A percentile compares a stretch with the other conserved stretches of the same genome.
phyloP scores from a whole-genome alignment of 2,329 filamentous ascomycete genomes.

The Trichoderma guizhouense region DNA sequence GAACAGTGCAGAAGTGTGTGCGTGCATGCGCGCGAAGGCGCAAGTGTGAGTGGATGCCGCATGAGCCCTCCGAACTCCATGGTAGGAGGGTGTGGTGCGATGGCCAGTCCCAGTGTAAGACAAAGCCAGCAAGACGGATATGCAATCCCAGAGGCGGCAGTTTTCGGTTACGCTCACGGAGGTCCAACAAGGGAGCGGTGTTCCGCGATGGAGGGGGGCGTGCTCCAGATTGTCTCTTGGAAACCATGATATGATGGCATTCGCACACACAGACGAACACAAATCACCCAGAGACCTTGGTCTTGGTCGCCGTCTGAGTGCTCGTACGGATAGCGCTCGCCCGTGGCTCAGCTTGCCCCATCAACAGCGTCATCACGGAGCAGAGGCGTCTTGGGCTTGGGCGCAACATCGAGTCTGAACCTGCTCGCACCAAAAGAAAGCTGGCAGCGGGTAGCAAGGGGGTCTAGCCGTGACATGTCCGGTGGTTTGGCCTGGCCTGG shows the following conservation, averaged over 20 bases:
- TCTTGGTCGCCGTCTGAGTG: background rate
- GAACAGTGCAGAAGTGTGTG: slow-evolving; percentile 9
- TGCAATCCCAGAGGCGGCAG: slow-evolving; percentile 9
- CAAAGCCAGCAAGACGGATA: slow-evolving; percentile 6
- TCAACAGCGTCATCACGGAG: slow-evolving; percentile 1
- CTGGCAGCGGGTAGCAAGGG: slow-evolving; percentile 15
- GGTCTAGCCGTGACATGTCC: slow-evolving; percentile 10
- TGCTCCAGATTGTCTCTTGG: background rate
- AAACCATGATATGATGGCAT: background rate
- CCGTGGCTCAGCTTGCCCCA: slow-evolving; percentile 4
- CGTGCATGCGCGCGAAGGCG: slow-evolving; percentile 10
- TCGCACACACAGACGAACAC: background rate
- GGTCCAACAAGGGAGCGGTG: slow-evolving; percentile 1
- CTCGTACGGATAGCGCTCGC: background rate
- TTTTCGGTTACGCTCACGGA: slow-evolving; percentile 4
- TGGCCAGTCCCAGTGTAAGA: slow-evolving; percentile 5
- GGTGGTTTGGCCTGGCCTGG: slow-evolving; percentile 2
- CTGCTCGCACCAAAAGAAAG: background rate
- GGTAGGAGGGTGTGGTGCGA: slow-evolving; percentile 12
- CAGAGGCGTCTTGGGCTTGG: background rate
- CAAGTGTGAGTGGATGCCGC: slow-evolving; percentile 14
- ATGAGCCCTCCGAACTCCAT: slow-evolving; percentile 11
- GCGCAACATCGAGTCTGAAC: slow-evolving; percentile 9
- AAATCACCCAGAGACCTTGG: background rate
- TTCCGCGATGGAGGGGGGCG: background rate